A percentile compares a stretch with the other conserved stretches of the same genome.
Evolutionary conservation across 2,329 filamentous ascomycete genomes (phyloP).

Genomic region (Botryotinia narcissicola): DNA sequence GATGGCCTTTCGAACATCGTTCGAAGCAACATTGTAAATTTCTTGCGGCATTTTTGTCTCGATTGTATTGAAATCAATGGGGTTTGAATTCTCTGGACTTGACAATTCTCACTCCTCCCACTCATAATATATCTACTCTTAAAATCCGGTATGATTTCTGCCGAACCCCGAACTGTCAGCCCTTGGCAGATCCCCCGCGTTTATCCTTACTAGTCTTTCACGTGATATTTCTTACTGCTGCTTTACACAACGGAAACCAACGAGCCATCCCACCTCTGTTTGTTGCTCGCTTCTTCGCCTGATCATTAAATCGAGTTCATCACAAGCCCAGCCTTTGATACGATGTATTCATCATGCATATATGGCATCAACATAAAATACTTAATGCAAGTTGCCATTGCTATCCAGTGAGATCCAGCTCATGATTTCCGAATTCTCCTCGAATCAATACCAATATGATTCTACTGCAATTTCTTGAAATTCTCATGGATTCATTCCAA

Average conservation of each 20-base stretch:
- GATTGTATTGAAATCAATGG: neutral
- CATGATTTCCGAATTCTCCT: neutral
- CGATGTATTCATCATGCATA: neutral
- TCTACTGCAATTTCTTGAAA: neutral
- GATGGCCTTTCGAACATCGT: conserved; percentile 53
- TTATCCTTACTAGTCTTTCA: conserved; percentile 5
- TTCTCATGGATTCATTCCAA: neutral
- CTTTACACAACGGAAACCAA: neutral
- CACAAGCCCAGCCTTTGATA: neutral
- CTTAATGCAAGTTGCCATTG: neutral
- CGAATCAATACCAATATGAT: neutral
- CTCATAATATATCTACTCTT: conserved; percentile 9
- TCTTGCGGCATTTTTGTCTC: conserved; percentile 19
- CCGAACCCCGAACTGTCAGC: neutral
- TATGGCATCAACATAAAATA: neutral
- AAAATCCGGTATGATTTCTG: neutral
- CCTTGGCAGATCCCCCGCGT: conserved; percentile 14
- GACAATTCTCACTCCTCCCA: neutral
- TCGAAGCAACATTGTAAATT: conserved; percentile 45
- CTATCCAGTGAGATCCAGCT: neutral
- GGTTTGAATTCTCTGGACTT: neutral
- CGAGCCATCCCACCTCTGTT: neutral
- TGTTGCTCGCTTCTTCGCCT: neutral
- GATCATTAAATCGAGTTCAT: neutral
- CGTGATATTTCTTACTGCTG: neutral